phyloP scores from a whole-genome alignment of 1,284 basidiomycete genomes.

The Cystobasidium slooffiae region DNA sequence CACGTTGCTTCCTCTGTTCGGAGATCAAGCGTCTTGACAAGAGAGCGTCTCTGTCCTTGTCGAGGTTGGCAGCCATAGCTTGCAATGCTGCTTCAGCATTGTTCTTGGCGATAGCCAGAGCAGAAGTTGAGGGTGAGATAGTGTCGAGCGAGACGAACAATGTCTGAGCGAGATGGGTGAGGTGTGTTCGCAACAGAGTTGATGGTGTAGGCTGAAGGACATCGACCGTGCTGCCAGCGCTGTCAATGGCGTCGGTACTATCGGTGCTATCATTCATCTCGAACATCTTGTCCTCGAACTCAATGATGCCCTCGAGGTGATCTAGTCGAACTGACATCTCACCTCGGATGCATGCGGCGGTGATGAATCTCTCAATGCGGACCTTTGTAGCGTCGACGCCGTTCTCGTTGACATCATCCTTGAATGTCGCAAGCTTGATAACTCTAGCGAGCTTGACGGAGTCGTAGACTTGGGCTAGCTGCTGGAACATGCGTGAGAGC shows the following conservation, averaged over 20 bases:
- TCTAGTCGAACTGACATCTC: slow-evolving; percentile 88
- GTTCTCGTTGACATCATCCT: slow-evolving; percentile 76
- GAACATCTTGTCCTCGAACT: slow-evolving; percentile 74
- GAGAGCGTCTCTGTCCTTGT: slow-evolving; percentile 73
- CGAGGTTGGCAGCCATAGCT: slow-evolving; percentile 56
- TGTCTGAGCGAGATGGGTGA: slow-evolving; percentile 73
- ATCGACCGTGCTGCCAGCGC: slow-evolving; percentile 58
- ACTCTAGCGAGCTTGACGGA: slow-evolving; percentile 80
- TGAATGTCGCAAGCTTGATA: slow-evolving; percentile 66
- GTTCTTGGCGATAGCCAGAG: slow-evolving; percentile 55
- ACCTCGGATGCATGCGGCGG: slow-evolving; percentile 86
- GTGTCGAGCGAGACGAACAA: slow-evolving; percentile 71
- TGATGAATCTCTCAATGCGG: slow-evolving; percentile 69
- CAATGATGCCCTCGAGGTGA: slow-evolving; percentile 82
- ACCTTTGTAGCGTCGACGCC: slow-evolving; percentile 65
- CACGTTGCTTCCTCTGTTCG: slow-evolving; percentile 81
- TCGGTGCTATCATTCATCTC: slow-evolving; percentile 53
- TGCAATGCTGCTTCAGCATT: slow-evolving; percentile 56
- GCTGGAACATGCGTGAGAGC: slow-evolving; percentile 88
- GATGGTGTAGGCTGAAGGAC: slow-evolving; percentile 70
- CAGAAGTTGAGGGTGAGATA: slow-evolving; percentile 55
- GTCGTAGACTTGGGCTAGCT: slow-evolving; percentile 92
- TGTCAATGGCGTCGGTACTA: slow-evolving; percentile 61
- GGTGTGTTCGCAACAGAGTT: slow-evolving; percentile 73
- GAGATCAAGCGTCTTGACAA: slow-evolving; percentile 78